A percentile compares a stretch with the other conserved stretches of the same genome.
phyloP scores from a whole-genome alignment of 257 asterid genomes.

The Verbena officinalis region DNA sequence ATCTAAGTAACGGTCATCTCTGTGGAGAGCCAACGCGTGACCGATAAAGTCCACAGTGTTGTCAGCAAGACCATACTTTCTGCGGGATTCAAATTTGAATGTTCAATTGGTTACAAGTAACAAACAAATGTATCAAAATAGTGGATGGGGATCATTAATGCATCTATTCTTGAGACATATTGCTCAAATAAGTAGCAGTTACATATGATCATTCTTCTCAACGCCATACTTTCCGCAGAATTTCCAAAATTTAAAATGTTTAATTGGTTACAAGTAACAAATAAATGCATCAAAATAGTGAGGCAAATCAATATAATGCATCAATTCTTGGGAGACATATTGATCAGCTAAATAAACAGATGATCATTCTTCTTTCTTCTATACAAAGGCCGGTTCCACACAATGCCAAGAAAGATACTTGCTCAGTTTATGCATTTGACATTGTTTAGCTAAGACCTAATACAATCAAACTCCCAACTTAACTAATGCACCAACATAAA shows the following conservation, averaged over 20 bases:
- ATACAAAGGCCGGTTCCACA: neutral
- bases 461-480: neutral
- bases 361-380: neutral
- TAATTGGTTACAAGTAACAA: neutral
- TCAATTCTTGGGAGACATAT: neutral
- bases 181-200: constrained; percentile 10
- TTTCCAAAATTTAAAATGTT: no score
- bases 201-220: no score
- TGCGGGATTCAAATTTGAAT: constrained; percentile 34
- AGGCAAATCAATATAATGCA: constrained; percentile 2
- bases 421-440: constrained; percentile 1
- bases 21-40: constrained; percentile 88
- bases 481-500: neutral
- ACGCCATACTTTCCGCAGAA: no score
- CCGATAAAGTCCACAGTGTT: constrained; percentile 93
- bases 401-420: constrained; percentile 7
- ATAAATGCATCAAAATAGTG: constrained; percentile 12
- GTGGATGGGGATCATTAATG: constrained; percentile 6
- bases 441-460: constrained; percentile 8
- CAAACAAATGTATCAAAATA: constrained; percentile 5
- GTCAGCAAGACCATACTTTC: constrained; percentile 94
- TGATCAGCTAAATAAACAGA: constrained; percentile 6
- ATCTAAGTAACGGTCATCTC: constrained; percentile 82
- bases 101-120: constrained; percentile 8
- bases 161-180: neutral